phyloP scores from a whole-genome alignment of 1,284 basidiomycete genomes.

The Malassezia globosa region DNA sequence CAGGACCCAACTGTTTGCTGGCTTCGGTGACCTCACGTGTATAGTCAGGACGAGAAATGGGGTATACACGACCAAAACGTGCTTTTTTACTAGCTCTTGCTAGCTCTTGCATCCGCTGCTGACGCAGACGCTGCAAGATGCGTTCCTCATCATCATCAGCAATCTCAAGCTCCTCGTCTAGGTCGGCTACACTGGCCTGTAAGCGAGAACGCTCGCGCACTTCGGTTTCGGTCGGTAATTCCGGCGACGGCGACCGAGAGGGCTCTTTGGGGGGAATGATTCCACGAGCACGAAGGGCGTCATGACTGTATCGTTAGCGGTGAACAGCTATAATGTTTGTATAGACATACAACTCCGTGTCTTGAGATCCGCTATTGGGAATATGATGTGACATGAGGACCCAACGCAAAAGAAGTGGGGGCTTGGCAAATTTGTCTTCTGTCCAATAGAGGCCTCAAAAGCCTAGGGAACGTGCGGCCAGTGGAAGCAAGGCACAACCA shows the following conservation, averaged over 20 bases:
- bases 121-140: slow-evolving; percentile 60
- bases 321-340: no score
- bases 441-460: no score
- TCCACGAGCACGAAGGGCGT: slow-evolving; percentile 39
- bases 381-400: background rate
- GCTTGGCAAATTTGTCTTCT: no score
- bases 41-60: slow-evolving; percentile 84
- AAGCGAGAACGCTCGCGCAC: slow-evolving; percentile 21
- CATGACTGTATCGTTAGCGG: slow-evolving; percentile 26
- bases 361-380: slow-evolving; percentile 12
- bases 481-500: no score
- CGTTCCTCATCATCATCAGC: slow-evolving; percentile 61
- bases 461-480: no score
- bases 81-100: slow-evolving; percentile 56
- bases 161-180: slow-evolving; percentile 32
- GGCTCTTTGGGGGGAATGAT: slow-evolving; percentile 44
- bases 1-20: slow-evolving; percentile 53
- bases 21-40: slow-evolving; percentile 88
- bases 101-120: slow-evolving; percentile 61
- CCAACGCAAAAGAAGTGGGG: no score
- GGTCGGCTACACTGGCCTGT: slow-evolving; percentile 27
- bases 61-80: slow-evolving; percentile 71
- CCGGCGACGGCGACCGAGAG: slow-evolving; percentile 42
- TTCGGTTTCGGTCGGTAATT: slow-evolving; percentile 26
- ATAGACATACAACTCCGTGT: slow-evolving; percentile 36